Evolutionary conservation across 768 basidiomycete genomes (phyloP).

Genomic region (Naganishia vishniacii): DNA sequence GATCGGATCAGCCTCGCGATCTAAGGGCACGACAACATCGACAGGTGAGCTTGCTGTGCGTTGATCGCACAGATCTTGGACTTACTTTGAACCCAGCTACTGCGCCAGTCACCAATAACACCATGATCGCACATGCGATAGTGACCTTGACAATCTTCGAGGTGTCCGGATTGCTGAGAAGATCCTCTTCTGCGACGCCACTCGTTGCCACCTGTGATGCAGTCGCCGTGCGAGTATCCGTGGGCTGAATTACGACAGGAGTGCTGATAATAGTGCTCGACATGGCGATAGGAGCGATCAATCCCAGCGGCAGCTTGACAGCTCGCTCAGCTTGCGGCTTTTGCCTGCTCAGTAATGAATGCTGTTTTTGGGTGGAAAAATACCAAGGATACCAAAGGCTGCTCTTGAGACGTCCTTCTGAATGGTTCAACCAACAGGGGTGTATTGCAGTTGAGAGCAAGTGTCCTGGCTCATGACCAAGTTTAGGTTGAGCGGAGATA

Average conservation of each 20-base stretch:
- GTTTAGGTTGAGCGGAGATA: neutral
- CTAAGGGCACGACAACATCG: neutral
- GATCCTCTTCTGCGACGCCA: neutral
- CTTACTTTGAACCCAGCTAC: slow-evolving; percentile 25
- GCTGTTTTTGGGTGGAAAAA: no score
- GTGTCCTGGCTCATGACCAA: neutral
- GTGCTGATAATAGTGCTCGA: neutral
- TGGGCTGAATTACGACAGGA: slow-evolving; percentile 7
- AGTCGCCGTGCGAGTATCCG: neutral
- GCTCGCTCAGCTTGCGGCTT: no score
- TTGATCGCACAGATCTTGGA: neutral
- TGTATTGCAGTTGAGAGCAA: no score
- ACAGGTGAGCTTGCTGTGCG: neutral
- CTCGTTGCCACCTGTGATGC: slow-evolving; percentile 13
- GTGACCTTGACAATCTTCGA: slow-evolving; percentile 27
- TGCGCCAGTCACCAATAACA: slow-evolving; percentile 23
- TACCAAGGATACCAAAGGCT: no score
- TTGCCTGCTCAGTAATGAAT: no score
- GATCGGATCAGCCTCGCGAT: slow-evolving; percentile 22
- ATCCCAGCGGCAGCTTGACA: no score
- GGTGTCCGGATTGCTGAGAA: slow-evolving; percentile 23
- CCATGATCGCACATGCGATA: slow-evolving; percentile 27
- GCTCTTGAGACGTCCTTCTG: no score
- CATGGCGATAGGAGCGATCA: slow-evolving; percentile 13
- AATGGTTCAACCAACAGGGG: no score